A percentile compares a stretch with the other conserved stretches of the same genome.
These are phyloP conservation scores for Aspergillus thermomutatus DNA, from an alignment of 2,329 filamentous ascomycete species.

Conservation along the genomic window DNA sequence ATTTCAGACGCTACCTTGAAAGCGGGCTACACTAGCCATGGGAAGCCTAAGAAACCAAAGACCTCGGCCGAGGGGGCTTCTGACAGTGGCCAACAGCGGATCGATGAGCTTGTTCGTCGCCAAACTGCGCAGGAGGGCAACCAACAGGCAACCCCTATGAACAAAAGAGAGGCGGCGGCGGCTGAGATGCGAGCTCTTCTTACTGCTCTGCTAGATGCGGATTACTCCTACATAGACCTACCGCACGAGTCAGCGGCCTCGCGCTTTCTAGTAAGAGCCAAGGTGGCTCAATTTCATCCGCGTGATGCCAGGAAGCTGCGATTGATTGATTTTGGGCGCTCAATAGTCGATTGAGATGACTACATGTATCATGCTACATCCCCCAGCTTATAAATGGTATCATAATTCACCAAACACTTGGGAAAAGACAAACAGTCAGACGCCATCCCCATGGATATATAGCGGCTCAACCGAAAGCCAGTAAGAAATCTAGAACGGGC, in stretches of 20 bases:
- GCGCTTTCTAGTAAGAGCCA: conserved; percentile 53
- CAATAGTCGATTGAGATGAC: conserved; percentile 24
- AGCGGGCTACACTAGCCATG: conserved; percentile 53
- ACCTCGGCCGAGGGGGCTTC: conserved; percentile 28
- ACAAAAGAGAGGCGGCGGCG: conserved; percentile 48
- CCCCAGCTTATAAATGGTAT: neutral
- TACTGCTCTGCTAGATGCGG: conserved; percentile 45
- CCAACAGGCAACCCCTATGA: conserved; percentile 25
- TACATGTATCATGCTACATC: neutral
- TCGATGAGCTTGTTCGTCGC: conserved; percentile 50
- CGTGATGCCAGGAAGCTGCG: conserved; percentile 51
- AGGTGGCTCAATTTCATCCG: conserved; percentile 55
- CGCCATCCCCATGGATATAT: neutral
- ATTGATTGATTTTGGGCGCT: conserved; percentile 52
- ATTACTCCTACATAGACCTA: conserved; percentile 48
- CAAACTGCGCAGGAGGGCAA: conserved; percentile 23
- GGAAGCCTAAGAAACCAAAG: conserved; percentile 43
- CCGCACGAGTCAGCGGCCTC: conserved; percentile 51
- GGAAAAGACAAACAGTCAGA: neutral
- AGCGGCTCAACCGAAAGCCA: neutral
- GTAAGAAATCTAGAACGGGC: neutral
- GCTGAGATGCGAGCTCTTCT: conserved; percentile 47
- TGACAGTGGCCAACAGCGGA: conserved; percentile 43
- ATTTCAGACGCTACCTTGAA: conserved; percentile 54
- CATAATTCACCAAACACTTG: neutral